Evolutionary conservation across 2,329 filamentous ascomycete genomes (phyloP), one percentile per base, ranked within the genome.

Genomic region (Westerdykella sp.): DNA sequence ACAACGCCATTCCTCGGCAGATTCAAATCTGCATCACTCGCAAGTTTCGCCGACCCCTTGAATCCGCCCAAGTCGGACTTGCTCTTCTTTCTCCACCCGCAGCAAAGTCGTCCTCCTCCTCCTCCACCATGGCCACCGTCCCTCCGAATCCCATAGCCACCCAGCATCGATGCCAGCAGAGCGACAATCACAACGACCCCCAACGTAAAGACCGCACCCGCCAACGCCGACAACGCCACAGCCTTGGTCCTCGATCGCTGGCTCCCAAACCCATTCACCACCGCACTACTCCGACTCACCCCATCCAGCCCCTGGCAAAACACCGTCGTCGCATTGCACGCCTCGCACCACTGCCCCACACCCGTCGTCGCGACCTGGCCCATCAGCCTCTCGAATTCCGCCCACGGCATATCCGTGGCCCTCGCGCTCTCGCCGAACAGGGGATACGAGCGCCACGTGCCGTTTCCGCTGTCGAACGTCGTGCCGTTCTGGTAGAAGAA

Each of bases 401-500:
- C 50, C 65, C 75, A 80, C 0, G 60, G 56, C 50, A 80, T 72
- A 5, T 71, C 68, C 1, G 63, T 69, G 21, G 67, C 60, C 46
- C 67, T 70, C 1, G 71, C 72, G 1, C 69, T 69, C 42, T 68
- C 62, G 36, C 69, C 68, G 54, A 81, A 80, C 10, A 81, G 60
- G 2, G 76, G 69, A 47, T 75, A 79, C 1, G 68, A 48, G 13
- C 63, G 56, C 25, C 69, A 66, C 1, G 54, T 51, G 23, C 57
- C 56, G 16, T 28, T 28, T 4, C 7, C 25, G 9, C 4, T 10
- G 11, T 60, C 6, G 72, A 73, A 43, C 18, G 67, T 63, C 0
- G 77, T 78, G 39, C 75, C 76, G 51, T 82, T 81, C 51, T 74
- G 75, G 62, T 77, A 74, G 44, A 73, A 66, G 56, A 81, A 79